Evolutionary conservation across 345 rosid species (phyloP).

Genomic region (Eucalyptus marginata): DNA sequence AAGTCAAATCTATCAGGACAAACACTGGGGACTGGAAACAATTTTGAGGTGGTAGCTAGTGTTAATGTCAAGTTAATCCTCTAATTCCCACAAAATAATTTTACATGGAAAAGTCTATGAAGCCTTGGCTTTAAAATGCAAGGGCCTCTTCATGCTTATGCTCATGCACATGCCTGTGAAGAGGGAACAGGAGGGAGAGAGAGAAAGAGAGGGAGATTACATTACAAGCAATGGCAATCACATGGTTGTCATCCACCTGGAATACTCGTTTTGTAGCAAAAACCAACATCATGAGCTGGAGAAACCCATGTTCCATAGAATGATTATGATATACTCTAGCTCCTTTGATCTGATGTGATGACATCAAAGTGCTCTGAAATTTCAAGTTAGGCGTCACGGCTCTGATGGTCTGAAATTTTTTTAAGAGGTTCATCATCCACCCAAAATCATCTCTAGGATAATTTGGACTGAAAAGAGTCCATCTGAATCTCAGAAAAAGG

Average conservation of each 20-base stretch:
- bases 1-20: not conserved
- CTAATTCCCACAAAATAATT: not conserved
- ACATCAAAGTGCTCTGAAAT: not conserved
- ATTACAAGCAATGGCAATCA: not conserved
- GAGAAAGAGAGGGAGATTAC: not conserved
- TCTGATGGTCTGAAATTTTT: not conserved
- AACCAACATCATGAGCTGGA: not conserved
- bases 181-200: not conserved
- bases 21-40: not conserved
- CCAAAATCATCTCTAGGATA: conserved; percentile 10
- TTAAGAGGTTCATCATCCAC: not conserved
- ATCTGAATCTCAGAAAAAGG: conserved; percentile 47
- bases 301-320: not conserved
- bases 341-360: not conserved
- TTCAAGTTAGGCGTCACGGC: not conserved
- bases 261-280: not conserved
- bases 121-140: not conserved
- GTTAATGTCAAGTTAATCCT: not conserved
- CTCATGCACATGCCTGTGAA: not conserved
- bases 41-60: not conserved
- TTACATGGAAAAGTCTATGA: not conserved
- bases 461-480: conserved; percentile 18
- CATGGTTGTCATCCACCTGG: not conserved
- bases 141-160: not conserved
- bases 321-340: not conserved